Evolutionary conservation across 2,329 filamentous ascomycete genomes (phyloP), one percentile per base, ranked within the genome.

Genomic region (Diplocarpon mali): DNA sequence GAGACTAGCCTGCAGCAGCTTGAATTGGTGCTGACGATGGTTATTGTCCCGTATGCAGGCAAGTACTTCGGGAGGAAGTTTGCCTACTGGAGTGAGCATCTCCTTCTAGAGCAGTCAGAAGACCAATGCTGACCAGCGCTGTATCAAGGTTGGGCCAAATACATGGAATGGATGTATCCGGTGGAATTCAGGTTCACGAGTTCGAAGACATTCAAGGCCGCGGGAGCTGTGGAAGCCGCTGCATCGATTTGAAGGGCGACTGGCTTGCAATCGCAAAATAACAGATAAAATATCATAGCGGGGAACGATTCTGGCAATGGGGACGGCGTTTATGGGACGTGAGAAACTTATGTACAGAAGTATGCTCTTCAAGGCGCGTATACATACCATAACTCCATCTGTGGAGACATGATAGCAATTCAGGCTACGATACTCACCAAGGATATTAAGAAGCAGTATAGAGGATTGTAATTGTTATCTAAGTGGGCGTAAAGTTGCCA

Each of bases 31-130:
- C 67, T 96, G 62, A 94, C 85, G 15, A 94, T 98, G 87, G 84
- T 96, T 39, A 66, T 96, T 56, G 83, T 98, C 40, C 92, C 92
- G 2, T 95, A 94, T 64, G 70, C 87, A 55, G 92, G 92, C 47
- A 98, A 96, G 67, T 96, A 88, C 67, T 78, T 95, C 64, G 92
- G 92, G 37, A 76, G 92, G 63, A 93, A 87, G 65, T 93, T 89
- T 69, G 90, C 90, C 48, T 95, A 94, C 63, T 95, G 88, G 86
- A 87, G 90, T 95, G 73, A 63, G 83, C 71, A 9, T 30, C 12
- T 14, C 9, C 3, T 49, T 10, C 6, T 29, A 43, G 30, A 8
- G 44, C 10, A 43, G 5, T 9, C 6, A 14, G n/a, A 20, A 10
- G 13, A 17, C 17, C 13, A 28, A 37, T 45, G 47, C 45, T 53